These are phyloP conservation scores for Pseudocercospora eumusae DNA, from an alignment of 2,329 filamentous ascomycete genomes.

Conservation along the genomic window DNA sequence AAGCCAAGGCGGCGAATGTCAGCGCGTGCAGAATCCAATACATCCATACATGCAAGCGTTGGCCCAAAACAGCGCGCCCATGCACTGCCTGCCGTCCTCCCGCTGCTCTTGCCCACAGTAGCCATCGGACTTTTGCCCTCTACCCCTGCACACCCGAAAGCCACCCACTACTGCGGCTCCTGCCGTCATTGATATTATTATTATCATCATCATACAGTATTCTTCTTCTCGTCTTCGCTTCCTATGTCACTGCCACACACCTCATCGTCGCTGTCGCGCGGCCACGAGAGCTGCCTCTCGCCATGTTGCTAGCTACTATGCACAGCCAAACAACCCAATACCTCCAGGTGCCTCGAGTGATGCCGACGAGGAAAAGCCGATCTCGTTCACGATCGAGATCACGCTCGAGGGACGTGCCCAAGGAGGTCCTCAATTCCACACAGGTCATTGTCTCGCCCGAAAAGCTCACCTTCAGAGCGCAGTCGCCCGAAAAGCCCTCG, in stretches of 20 bases:
- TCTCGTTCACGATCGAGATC: constrained; percentile 39
- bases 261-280: background rate
- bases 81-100: background rate
- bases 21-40: constrained; percentile 24
- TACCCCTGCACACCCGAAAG: constrained; percentile 13
- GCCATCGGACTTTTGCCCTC: constrained; percentile 26
- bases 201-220: too few species aligned
- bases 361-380: constrained; percentile 38
- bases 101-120: constrained; percentile 7
- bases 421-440: constrained; percentile 29
- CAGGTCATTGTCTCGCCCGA: constrained; percentile 31
- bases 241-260: constrained; percentile 6
- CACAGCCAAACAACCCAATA: constrained; percentile 33
- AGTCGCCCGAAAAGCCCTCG: constrained; percentile 21
- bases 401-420: constrained; percentile 29
- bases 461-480: constrained; percentile 31
- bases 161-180: constrained; percentile 21
- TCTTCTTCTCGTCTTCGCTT: background rate
- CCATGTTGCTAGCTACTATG: constrained; percentile 26
- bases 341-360: constrained; percentile 42
- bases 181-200: constrained; percentile 6
- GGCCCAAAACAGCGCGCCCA: constrained; percentile 14
- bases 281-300: constrained; percentile 11
- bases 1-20: constrained; percentile 14
- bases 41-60: too few species aligned